Percentiles rank a stretch among this genome's conserved stretches.
Evolutionary conservation across 192 early-diverging fungal species (phyloP).

Genomic region (Physocladia obscura): DNA sequence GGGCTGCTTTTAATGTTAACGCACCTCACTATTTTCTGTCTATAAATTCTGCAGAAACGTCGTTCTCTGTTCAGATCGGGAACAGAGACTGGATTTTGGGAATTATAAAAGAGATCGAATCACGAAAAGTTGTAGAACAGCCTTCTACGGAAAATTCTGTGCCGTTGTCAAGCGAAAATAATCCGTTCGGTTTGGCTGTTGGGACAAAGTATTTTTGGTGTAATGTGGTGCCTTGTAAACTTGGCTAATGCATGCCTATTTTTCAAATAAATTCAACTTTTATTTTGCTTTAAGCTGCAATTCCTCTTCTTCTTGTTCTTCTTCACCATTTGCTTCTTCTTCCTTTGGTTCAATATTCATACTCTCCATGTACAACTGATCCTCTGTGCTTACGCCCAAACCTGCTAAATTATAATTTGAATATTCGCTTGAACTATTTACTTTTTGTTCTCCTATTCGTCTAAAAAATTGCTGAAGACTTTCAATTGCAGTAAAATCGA

Average conservation of each 20-base stretch:
- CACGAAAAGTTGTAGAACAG: slow-evolving; percentile 17
- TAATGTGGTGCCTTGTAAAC: slow-evolving; percentile 3
- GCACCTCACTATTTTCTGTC: slow-evolving; percentile 48
- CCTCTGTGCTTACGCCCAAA: slow-evolving; percentile 27
- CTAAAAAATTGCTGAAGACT: slow-evolving; percentile 39
- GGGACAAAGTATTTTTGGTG: slow-evolving; percentile 40
- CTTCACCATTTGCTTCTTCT: slow-evolving; percentile 39
- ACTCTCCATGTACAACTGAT: slow-evolving; percentile 43
- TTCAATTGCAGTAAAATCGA: slow-evolving; percentile 25
- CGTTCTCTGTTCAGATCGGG: slow-evolving; percentile 38
- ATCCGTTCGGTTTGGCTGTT: slow-evolving; percentile 40
- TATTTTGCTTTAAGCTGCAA: too few relatives aligned
- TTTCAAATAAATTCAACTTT: too few relatives aligned
- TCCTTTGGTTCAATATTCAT: slow-evolving; percentile 48
- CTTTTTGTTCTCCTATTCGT: slow-evolving; percentile 6
- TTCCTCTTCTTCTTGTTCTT: too few relatives aligned
- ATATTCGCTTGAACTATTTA: background rate
- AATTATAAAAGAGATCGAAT: slow-evolving; percentile 34
- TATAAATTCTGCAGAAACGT: slow-evolving; percentile 4
- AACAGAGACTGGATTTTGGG: slow-evolving; percentile 50
- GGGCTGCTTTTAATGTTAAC: slow-evolving; percentile 54
- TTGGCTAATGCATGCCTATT: too few relatives aligned
- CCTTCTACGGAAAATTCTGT: too few relatives aligned
- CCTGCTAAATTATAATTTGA: background rate
- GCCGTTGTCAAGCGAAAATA: background rate